These are phyloP conservation scores for Xerocomus nothofagi DNA, from an alignment of 1,284 basidiomycete genomes.

Conservation along the genomic window DNA sequence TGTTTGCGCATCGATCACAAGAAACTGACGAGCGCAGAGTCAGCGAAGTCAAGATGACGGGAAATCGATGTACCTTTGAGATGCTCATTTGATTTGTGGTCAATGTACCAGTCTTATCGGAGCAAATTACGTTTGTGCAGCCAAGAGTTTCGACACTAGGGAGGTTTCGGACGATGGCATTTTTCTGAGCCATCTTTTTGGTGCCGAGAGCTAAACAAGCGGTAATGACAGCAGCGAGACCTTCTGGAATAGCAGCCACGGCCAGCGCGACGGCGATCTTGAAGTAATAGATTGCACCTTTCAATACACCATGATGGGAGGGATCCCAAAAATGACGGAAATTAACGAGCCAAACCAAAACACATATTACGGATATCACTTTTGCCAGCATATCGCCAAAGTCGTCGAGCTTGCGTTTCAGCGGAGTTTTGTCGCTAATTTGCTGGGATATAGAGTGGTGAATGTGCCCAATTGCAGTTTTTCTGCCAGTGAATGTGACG, in stretches of 20 bases:
- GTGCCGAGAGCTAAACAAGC: constrained; percentile 95
- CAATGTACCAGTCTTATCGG: constrained; percentile 94
- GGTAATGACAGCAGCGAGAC: constrained; percentile 93
- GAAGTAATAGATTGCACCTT: constrained; percentile 96
- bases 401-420: constrained; percentile 95
- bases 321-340: constrained; percentile 93
- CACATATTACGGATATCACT: constrained; percentile 92
- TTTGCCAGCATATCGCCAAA: constrained; percentile 96
- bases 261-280: constrained; percentile 97
- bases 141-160: constrained; percentile 97
- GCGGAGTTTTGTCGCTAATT: constrained; percentile 89
- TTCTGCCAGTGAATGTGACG: constrained; percentile 81
- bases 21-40: constrained; percentile 52
- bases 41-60: constrained; percentile 4
- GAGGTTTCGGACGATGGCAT: constrained; percentile 92
- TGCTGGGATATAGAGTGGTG: constrained; percentile 91
- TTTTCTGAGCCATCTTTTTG: constrained; percentile 97
- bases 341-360: constrained; percentile 96
- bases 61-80: constrained; percentile 57
- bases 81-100: constrained; percentile 98
- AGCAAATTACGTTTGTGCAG: constrained; percentile 95
- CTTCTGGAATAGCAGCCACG: constrained; percentile 95
- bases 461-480: constrained; percentile 92
- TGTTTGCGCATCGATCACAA: constrained; percentile 61
- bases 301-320: constrained; percentile 82